These are phyloP conservation scores for Trichoderma polysporum DNA, from an alignment of 2,329 filamentous ascomycete species.

Conservation along the genomic window DNA sequence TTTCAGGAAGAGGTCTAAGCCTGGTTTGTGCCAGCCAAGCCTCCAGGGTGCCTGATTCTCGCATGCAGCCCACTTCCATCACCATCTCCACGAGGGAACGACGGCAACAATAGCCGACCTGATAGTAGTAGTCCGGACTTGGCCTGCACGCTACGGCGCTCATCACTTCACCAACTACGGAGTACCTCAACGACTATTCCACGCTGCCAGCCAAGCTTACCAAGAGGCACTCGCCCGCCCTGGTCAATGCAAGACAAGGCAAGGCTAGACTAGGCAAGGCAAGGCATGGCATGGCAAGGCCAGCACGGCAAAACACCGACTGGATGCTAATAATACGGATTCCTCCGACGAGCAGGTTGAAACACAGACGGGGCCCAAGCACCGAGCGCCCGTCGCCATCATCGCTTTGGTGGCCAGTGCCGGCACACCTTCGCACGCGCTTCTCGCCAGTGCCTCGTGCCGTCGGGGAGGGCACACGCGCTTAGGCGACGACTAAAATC, in stretches of 20 bases:
- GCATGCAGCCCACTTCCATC: too few species aligned
- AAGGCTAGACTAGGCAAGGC: neutral
- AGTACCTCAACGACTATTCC: too few species aligned
- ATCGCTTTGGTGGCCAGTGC: neutral
- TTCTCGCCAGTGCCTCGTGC: neutral
- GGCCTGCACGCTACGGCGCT: too few species aligned
- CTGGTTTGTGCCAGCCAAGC: neutral
- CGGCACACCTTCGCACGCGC: neutral
- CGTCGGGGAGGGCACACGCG: slow-evolving; percentile 1
- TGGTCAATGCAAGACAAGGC: neutral
- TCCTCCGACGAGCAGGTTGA: neutral
- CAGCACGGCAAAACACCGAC: neutral
- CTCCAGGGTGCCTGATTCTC: neutral
- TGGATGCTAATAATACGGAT: neutral
- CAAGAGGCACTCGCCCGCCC: neutral
- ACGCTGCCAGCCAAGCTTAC: neutral
- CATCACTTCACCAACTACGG: neutral
- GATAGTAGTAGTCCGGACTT: neutral
- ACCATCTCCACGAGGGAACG: neutral
- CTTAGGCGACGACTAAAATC: slow-evolving; percentile 5
- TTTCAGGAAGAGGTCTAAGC: neutral
- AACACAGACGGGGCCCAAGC: neutral
- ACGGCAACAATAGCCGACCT: neutral
- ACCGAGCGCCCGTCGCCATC: neutral
- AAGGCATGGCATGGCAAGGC: neutral